A percentile compares a stretch with the other conserved stretches of the same genome.
phyloP scores from a whole-genome alignment of 225 moss, liverwort and hornwort species.

The Polytrichum commune region DNA sequence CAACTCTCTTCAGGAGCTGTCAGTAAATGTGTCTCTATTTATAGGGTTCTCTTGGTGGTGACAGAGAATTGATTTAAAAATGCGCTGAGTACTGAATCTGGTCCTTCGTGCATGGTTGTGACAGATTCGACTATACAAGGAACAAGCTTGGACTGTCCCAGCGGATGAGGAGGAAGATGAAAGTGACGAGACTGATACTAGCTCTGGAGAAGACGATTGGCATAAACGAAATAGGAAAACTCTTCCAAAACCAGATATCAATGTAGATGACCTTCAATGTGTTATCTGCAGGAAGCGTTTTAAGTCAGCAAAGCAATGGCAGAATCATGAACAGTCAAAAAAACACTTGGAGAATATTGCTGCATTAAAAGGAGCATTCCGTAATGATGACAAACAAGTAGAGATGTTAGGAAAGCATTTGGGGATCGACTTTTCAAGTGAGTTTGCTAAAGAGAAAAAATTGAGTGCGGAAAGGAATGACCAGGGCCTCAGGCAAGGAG shows the following conservation, averaged over 20 bases:
- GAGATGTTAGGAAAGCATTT: conserved; percentile 43
- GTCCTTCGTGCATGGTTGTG: background rate
- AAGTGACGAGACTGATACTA: conserved; percentile 39
- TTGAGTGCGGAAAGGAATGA: conserved; percentile 2
- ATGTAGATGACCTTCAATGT: conserved; percentile 69
- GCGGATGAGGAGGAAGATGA: conserved; percentile 34
- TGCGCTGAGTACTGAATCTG: too few relatives aligned
- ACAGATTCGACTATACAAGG: conserved; percentile 63
- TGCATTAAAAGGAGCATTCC: conserved; percentile 74
- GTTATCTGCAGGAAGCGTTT: conserved; percentile 90
- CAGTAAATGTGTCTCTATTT: too few relatives aligned
- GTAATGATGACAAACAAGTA: conserved; percentile 73
- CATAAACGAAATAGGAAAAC: conserved; percentile 5
- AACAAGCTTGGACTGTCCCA: conserved; percentile 82
- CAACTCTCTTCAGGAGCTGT: too few relatives aligned
- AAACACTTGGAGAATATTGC: conserved; percentile 78
- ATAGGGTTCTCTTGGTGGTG: too few relatives aligned
- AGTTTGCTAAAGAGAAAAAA: conserved; percentile 26
- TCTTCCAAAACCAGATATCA: conserved; percentile 29
- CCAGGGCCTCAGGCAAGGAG: background rate
- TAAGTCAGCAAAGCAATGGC: conserved; percentile 86
- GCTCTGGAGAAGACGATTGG: conserved; percentile 60
- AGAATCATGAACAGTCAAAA: conserved; percentile 92
- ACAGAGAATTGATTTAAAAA: too few relatives aligned
- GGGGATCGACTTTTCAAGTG: conserved; percentile 44